Conservation (phyloP, 2,329 filamentous ascomycete genomes). For the Daldinia eschscholtzii region DNA sequence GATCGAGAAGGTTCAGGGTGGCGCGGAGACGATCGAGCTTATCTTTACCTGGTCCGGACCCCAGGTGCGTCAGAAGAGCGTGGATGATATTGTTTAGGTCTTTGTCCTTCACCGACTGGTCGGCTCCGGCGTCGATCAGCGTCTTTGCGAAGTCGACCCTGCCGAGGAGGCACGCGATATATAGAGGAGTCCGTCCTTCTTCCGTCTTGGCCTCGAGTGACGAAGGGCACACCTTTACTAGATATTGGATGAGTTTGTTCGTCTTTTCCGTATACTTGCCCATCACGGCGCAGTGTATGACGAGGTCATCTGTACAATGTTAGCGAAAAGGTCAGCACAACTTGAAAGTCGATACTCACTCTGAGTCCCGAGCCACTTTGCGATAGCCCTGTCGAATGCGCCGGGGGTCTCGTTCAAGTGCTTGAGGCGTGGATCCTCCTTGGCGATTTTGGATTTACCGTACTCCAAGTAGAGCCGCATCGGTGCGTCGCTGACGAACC, state of each 20-base stretch:
- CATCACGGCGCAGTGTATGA: slow-evolving; percentile 75
- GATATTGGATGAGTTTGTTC: slow-evolving; percentile 71
- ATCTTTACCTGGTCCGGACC: slow-evolving; percentile 42
- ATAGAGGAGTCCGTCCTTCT: slow-evolving; percentile 74
- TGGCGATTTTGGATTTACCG: slow-evolving; percentile 67
- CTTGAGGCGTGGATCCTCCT: slow-evolving; percentile 71
- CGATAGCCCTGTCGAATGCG: slow-evolving; percentile 73
- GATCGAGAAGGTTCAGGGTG: slow-evolving; percentile 70
- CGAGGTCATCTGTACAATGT: slow-evolving; percentile 65
- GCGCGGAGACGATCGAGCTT: slow-evolving; percentile 55
- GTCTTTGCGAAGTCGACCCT: slow-evolving; percentile 68
- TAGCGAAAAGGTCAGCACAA: slow-evolving; percentile 35
- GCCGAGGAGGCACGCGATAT: slow-evolving; percentile 72
- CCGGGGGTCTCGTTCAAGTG: slow-evolving; percentile 70
- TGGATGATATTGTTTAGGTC: slow-evolving; percentile 78
- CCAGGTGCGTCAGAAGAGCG: slow-evolving; percentile 56
- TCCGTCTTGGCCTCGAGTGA: slow-evolving; percentile 72
- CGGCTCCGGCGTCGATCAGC: slow-evolving; percentile 76
- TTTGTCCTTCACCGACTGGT: slow-evolving; percentile 74
- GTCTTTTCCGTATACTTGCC: slow-evolving; percentile 57
- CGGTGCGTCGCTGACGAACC: slow-evolving; percentile 80
- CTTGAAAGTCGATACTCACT: slow-evolving; percentile 59
- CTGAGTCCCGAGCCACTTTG: slow-evolving; percentile 71
- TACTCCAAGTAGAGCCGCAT: slow-evolving; percentile 77
- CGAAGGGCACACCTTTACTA: slow-evolving; percentile 72